A percentile compares a stretch with the other conserved stretches of the same genome.
Conservation (phyloP, 2,329 filamentous ascomycete genomes). For the Phaeophleospora eucalypticola region DNA sequence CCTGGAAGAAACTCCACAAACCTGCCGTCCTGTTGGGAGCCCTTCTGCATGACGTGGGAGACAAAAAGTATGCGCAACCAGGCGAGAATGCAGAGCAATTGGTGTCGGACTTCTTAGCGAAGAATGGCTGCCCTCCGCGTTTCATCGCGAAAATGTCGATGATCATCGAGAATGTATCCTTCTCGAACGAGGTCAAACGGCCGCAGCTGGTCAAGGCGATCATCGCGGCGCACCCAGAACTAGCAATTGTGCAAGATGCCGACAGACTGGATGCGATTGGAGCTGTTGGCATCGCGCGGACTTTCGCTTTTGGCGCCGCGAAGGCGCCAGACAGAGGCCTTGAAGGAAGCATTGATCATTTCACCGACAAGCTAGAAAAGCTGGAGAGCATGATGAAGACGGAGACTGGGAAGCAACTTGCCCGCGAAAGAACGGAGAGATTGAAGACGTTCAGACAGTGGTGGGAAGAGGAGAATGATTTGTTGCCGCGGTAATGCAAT, state of each 20-base stretch:
- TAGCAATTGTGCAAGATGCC: conserved; percentile 85
- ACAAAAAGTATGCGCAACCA: conserved; percentile 68
- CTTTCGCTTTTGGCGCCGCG: conserved; percentile 72
- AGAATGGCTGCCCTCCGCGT: conserved; percentile 51
- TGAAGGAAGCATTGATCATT: conserved; percentile 66
- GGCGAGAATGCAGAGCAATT: conserved; percentile 53
- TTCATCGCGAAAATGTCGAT: conserved; percentile 66
- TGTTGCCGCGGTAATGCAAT: no score
- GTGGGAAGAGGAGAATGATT: conserved; percentile 50
- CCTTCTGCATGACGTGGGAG: conserved; percentile 82
- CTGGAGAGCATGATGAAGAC: conserved; percentile 62
- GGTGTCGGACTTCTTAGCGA: conserved; percentile 53
- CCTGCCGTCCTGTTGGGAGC: conserved; percentile 30
- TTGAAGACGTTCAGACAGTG: conserved; percentile 48
- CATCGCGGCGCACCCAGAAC: conserved; percentile 64
- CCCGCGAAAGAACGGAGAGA: conserved; percentile 46
- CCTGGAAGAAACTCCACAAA: conserved; percentile 24
- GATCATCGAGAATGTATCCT: conserved; percentile 74
- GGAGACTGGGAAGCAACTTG: conserved; percentile 48
- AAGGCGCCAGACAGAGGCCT: conserved; percentile 50
- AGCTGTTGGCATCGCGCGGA: conserved; percentile 75
- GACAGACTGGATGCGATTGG: conserved; percentile 90
- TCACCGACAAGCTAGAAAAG: conserved; percentile 68
- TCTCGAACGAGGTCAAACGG: conserved; percentile 66
- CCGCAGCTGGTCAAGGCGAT: conserved; percentile 56